Percentiles rank a stretch among this genome's conserved stretches.
These are phyloP conservation scores for Alternaria brassicae DNA, from an alignment of 2,329 filamentous ascomycete genomes.

Conservation along the genomic window DNA sequence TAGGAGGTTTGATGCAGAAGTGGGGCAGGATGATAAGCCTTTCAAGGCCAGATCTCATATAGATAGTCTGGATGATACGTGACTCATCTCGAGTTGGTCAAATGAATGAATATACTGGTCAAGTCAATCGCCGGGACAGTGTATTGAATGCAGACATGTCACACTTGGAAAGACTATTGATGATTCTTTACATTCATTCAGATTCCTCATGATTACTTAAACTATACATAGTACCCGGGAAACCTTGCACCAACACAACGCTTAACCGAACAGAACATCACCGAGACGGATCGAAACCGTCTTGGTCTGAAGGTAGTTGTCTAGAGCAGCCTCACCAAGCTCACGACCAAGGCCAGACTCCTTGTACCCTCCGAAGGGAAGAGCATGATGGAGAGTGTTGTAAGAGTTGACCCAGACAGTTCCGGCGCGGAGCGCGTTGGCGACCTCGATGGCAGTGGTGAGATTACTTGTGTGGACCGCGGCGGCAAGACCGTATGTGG, in stretches of 20 bases:
- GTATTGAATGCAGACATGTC: background rate
- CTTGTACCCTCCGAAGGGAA: slow-evolving; percentile 64
- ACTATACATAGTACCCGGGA: slow-evolving; percentile 22
- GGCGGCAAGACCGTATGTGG: slow-evolving; percentile 77
- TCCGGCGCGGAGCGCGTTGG: slow-evolving; percentile 73
- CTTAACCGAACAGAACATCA: slow-evolving; percentile 59
- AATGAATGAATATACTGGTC: background rate
- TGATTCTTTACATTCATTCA: slow-evolving; percentile 21
- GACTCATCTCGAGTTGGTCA: background rate
- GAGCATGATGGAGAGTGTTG: slow-evolving; percentile 73
- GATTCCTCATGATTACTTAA: slow-evolving; percentile 5
- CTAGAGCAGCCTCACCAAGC: slow-evolving; percentile 58
- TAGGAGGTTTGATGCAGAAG: background rate
- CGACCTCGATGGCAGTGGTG: slow-evolving; percentile 79
- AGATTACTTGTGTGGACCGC: slow-evolving; percentile 79
- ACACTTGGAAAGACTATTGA: background rate
- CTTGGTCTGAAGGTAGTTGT: slow-evolving; percentile 56
- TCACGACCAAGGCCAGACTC: slow-evolving; percentile 59
- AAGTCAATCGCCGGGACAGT: background rate
- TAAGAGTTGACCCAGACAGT: slow-evolving; percentile 73
- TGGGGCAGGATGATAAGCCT: slow-evolving; percentile 3
- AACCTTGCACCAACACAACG: background rate
- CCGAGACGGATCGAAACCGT: slow-evolving; percentile 58
- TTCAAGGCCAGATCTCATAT: background rate
- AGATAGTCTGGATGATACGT: background rate